phyloP scores from a whole-genome alignment of 768 basidiomycete species.

The Neoboletus magnificus region DNA sequence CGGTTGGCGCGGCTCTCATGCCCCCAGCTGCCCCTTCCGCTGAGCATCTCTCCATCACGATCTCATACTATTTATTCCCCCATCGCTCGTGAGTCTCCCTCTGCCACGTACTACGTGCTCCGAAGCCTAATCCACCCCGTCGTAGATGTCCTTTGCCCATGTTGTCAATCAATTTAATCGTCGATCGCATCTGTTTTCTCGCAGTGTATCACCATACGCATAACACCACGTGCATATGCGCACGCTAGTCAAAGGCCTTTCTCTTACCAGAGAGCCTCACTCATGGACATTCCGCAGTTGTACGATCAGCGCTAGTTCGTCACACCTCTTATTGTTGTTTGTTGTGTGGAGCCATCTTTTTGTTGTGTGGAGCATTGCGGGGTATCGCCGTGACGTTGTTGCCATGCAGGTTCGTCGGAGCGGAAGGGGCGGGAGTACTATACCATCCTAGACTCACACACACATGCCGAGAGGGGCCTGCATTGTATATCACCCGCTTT shows the following conservation, averaged over 20 bases:
- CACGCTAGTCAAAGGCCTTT: slow-evolving; percentile 26
- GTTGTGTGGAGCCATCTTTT: neutral
- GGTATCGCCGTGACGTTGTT: slow-evolving; percentile 10
- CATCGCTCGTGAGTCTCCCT: slow-evolving; percentile 19
- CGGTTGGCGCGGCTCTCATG: slow-evolving; percentile 59
- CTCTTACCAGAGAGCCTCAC: neutral
- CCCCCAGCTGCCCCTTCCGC: slow-evolving; percentile 65
- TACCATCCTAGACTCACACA: slow-evolving; percentile 23
- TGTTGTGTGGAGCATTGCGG: slow-evolving; percentile 14
- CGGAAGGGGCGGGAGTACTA: slow-evolving; percentile 15
- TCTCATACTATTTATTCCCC: slow-evolving; percentile 28
- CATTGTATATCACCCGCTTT: slow-evolving; percentile 26
- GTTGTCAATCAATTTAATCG: slow-evolving; percentile 28
- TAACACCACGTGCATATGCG: slow-evolving; percentile 34
- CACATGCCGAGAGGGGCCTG: slow-evolving; percentile 18
- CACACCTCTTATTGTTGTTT: slow-evolving; percentile 8
- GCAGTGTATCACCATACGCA: slow-evolving; percentile 35
- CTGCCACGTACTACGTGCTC: neutral
- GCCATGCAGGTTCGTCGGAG: slow-evolving; percentile 24
- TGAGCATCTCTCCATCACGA: slow-evolving; percentile 28
- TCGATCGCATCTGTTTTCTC: slow-evolving; percentile 30
- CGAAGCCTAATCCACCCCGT: neutral
- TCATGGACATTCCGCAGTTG: slow-evolving; percentile 26
- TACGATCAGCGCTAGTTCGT: slow-evolving; percentile 21
- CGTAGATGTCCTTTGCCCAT: slow-evolving; percentile 22